Base-by-base conservation (phyloP, 176 grass and related monocot genomes). In the Metroxylon sagu region DNA sequence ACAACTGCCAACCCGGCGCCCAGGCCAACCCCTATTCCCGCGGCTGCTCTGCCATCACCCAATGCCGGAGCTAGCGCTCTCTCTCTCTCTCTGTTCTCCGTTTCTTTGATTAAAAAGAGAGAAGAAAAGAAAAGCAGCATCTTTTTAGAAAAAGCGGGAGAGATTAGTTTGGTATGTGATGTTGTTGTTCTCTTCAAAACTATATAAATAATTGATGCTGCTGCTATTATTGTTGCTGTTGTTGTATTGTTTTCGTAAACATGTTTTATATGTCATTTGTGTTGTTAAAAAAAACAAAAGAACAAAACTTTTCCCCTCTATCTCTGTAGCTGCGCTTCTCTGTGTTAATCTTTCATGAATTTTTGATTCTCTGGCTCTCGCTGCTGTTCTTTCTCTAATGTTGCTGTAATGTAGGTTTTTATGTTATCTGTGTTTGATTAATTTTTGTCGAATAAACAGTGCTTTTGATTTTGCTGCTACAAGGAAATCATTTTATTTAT, bases 1-100 rank as follows among this genome's bases (percentile, higher is more conserved):
- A 65, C 49, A 65, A 65, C 62, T 65, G 62, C 62, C 62, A 48
- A 48, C 62, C 62, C 25, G 62, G 62, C 62, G 62, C 16, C 62
- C 62, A 65, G 62, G 62, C 62, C 16, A 65, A 65, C 62, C 62
- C 62, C 25, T 65, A 65, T 21, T 52, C 49, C 49, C 62, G 62
- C 48, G 51, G 62, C 62, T 65, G 62, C 62, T 65, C 62, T 6
- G 49, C 62, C 48, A 65, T 65, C 49, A 65, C 62, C 49, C 62
- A 21, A 16, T 65, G 62, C 62, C 62, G 62, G 6, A 23, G 62
- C n/a, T 65, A 52, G 8, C 35, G 12, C 35, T 43, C 35, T 43
- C 35, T 35, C 31, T 10, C 7, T 43, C 35, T 43, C 29, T 26
- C 19, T 50, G 61, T 50, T 65, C 49, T 65, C 1, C 25, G 49